Conservation (phyloP, 2,329 filamentous ascomycete species). For the Pseudogymnoascus sp. region DNA sequence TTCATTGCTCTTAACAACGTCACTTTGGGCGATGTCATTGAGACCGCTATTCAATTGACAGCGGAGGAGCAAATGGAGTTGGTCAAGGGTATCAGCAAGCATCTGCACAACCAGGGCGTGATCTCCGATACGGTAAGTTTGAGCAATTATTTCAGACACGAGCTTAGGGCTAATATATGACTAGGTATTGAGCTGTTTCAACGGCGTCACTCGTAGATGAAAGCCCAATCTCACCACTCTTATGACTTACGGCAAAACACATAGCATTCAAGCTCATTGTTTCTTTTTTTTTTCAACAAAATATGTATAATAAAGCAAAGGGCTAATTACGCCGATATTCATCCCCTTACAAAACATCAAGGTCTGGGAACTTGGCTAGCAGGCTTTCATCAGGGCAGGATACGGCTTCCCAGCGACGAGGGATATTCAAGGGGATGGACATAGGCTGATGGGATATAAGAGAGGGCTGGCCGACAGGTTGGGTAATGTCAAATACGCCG, state of each 20-base stretch:
- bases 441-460: conserved; percentile 4
- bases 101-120: conserved; percentile 55
- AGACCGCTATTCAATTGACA: conserved; percentile 78
- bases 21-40: conserved; percentile 78
- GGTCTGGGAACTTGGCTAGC: neutral
- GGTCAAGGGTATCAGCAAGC: conserved; percentile 55
- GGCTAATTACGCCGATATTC: conserved; percentile 2
- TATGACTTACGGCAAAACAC: conserved; percentile 8
- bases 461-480: neutral
- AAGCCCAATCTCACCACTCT: conserved; percentile 2
- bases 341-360: neutral
- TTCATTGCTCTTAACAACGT: conserved; percentile 89
- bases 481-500: conserved; percentile 8
- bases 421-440: neutral
- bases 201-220: conserved; percentile 8
- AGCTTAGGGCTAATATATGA: conserved; percentile 1
- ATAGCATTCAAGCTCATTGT: conserved; percentile 6
- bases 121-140: conserved; percentile 28
- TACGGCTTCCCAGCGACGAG: conserved; percentile 2
- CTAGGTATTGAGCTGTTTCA: conserved; percentile 9
- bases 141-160: neutral
- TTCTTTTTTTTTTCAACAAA: conserved; percentile 10
- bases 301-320: conserved; percentile 6
- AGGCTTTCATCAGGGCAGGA: neutral
- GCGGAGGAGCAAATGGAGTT: conserved; percentile 84